These are phyloP conservation scores for Styphnolobium japonicum DNA, from an alignment of 306 rosid species.

Conservation along the genomic window DNA sequence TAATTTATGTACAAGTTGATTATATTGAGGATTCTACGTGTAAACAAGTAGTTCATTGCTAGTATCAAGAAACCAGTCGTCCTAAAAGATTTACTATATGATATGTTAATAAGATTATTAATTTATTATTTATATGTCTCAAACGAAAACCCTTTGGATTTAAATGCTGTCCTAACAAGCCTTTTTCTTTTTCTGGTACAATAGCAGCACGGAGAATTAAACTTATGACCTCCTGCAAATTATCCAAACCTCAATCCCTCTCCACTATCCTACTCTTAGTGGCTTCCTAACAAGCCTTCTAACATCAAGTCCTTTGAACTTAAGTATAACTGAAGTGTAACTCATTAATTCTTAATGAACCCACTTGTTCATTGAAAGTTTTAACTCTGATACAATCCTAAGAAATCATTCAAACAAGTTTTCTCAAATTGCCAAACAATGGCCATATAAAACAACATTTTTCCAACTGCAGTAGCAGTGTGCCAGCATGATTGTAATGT, in stretches of 20 bases:
- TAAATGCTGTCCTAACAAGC: background rate
- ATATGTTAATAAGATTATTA: too few relatives aligned
- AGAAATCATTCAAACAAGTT: background rate
- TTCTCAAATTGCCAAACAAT: background rate
- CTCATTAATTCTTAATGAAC: background rate
- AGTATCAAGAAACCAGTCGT: background rate
- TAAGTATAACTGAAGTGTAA: background rate
- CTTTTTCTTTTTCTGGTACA: too few relatives aligned
- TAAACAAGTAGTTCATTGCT: background rate
- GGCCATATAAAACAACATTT: too few relatives aligned
- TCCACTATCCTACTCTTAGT: too few relatives aligned
- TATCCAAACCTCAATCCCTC: too few relatives aligned
- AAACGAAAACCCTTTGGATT: background rate
- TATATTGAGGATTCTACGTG: background rate
- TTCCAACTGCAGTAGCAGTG: background rate
- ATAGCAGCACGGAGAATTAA: too few relatives aligned
- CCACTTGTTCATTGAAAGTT: background rate
- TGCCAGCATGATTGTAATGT: background rate
- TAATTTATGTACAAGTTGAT: background rate
- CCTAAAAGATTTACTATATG: background rate
- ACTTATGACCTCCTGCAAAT: too few relatives aligned
- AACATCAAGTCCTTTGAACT: background rate
- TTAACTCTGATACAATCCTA: background rate
- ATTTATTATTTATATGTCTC: too few relatives aligned
- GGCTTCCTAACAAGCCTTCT: background rate